A percentile compares a stretch with the other conserved stretches of the same genome.
Conservation (phyloP, 192 early-diverging fungal species). For the Radiomyces spectabilis region DNA sequence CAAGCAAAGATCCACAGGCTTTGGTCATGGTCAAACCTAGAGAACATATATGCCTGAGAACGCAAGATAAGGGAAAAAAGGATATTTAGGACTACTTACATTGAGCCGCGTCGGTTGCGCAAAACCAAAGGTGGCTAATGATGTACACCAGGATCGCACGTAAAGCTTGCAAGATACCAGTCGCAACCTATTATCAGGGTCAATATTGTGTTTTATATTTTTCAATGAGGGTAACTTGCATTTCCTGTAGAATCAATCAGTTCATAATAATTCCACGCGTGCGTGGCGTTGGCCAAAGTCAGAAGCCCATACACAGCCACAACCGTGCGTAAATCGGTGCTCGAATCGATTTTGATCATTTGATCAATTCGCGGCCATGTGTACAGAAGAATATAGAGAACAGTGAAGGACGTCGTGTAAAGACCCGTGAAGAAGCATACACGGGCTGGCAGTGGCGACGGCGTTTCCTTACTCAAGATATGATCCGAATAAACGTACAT, state of each 20-base stretch:
- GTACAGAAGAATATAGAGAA: conserved; percentile 39
- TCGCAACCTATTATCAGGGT: conserved; percentile 33
- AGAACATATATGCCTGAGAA: too few species aligned
- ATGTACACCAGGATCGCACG: conserved; percentile 50
- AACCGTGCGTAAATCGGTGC: conserved; percentile 14
- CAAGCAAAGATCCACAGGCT: conserved; percentile 38
- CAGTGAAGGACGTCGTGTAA: conserved; percentile 29
- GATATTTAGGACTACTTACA: too few species aligned
- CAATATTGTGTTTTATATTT: too few species aligned
- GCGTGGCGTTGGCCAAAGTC: conserved; percentile 33
- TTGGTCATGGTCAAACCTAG: conserved; percentile 49
- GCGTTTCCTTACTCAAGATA: conserved; percentile 30
- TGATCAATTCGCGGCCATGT: conserved; percentile 46
- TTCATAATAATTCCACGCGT: conserved; percentile 49
- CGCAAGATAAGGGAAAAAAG: too few species aligned
- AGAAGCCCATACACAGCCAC: conserved; percentile 33
- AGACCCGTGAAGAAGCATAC: conserved; percentile 43
- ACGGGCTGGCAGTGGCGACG: conserved; percentile 40
- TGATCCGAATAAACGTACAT: conserved; percentile 50
- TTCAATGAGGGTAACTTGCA: conserved; percentile 10
- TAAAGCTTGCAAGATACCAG: conserved; percentile 47
- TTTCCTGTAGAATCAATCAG: conserved; percentile 43
- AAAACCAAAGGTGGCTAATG: conserved; percentile 50
- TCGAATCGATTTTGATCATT: conserved; percentile 14
- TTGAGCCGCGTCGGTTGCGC: conserved; percentile 40